These are phyloP conservation scores for Trematosphaeria pertusa DNA, from an alignment of 2,329 filamentous ascomycete genomes.

Conservation along the genomic window DNA sequence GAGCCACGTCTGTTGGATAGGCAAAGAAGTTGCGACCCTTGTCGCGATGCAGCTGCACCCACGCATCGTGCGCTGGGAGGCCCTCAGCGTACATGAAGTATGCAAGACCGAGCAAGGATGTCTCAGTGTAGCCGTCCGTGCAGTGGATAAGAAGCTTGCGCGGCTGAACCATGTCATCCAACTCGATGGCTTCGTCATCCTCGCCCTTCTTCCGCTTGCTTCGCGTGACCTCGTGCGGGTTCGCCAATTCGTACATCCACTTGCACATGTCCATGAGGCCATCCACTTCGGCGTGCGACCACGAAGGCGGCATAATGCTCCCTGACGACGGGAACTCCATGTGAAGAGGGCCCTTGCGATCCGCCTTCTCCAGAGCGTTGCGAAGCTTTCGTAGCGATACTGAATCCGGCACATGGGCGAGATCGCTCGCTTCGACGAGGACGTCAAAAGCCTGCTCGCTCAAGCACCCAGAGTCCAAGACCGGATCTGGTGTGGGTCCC, in stretches of 20 bases:
- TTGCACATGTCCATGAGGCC: slow-evolving; percentile 84
- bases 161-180: slow-evolving; percentile 54
- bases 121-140: slow-evolving; percentile 95
- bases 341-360: slow-evolving; percentile 57
- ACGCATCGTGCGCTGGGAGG: slow-evolving; percentile 79
- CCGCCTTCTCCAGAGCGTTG: slow-evolving; percentile 59
- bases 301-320: slow-evolving; percentile 85
- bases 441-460: slow-evolving; percentile 74
- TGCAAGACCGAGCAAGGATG: slow-evolving; percentile 83
- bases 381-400: slow-evolving; percentile 68
- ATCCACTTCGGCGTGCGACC: slow-evolving; percentile 82
- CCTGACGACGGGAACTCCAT: slow-evolving; percentile 93
- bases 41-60: slow-evolving; percentile 81
- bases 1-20: slow-evolving; percentile 85
- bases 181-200: slow-evolving; percentile 63
- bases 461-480: slow-evolving; percentile 50
- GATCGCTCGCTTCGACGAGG: slow-evolving; percentile 86
- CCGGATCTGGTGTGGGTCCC: slow-evolving; percentile 80
- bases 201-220: slow-evolving; percentile 54
- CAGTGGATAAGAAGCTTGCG: slow-evolving; percentile 88
- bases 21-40: slow-evolving; percentile 94
- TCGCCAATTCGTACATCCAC: slow-evolving; percentile 86
- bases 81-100: slow-evolving; percentile 95
- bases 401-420: slow-evolving; percentile 76
- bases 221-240: slow-evolving; percentile 59